Conservation (phyloP, 768 basidiomycete species). For the Lactarius sanguifluus region DNA sequence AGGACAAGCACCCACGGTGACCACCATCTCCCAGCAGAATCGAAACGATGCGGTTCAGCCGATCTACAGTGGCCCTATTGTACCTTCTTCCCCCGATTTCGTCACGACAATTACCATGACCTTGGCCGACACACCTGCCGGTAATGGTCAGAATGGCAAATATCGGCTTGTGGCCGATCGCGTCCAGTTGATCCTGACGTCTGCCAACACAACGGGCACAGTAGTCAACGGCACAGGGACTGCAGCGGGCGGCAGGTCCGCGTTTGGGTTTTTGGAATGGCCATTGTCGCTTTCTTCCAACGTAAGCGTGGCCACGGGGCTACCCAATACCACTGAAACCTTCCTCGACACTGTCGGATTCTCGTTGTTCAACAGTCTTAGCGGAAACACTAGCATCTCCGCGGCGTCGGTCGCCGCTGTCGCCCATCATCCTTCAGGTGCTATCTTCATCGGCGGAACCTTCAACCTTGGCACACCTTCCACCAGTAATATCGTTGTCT, state of each 20-base stretch:
- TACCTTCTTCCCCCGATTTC: slow-evolving; percentile 71
- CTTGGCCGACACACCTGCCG: slow-evolving; percentile 63
- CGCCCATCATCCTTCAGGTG: slow-evolving; percentile 63
- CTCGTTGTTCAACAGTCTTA: slow-evolving; percentile 60
- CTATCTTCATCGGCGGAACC: slow-evolving; percentile 71
- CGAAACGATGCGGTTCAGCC: slow-evolving; percentile 54
- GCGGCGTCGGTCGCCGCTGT: slow-evolving; percentile 52
- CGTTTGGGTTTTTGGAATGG: slow-evolving; percentile 93
- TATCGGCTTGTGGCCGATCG: slow-evolving; percentile 85
- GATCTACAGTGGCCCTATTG: slow-evolving; percentile 81
- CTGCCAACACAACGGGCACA: slow-evolving; percentile 44
- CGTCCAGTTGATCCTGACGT: slow-evolving; percentile 75
- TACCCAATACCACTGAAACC: slow-evolving; percentile 73
- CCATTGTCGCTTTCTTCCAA: slow-evolving; percentile 47
- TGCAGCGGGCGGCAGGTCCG: slow-evolving; percentile 40
- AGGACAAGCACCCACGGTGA: slow-evolving; percentile 60
- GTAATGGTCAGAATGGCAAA: slow-evolving; percentile 60
- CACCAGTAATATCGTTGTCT: slow-evolving; percentile 69
- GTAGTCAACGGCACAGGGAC: slow-evolving; percentile 38
- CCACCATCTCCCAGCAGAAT: slow-evolving; percentile 74
- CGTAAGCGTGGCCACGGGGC: slow-evolving; percentile 57
- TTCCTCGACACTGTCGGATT: slow-evolving; percentile 61
- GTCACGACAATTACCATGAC: slow-evolving; percentile 73
- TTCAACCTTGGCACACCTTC: slow-evolving; percentile 62
- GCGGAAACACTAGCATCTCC: slow-evolving; percentile 42